Evolutionary conservation across 495 filamentous ascomycete species (phyloP), one percentile per base, ranked within the genome.

Genomic region (Penicillium desertorum): DNA sequence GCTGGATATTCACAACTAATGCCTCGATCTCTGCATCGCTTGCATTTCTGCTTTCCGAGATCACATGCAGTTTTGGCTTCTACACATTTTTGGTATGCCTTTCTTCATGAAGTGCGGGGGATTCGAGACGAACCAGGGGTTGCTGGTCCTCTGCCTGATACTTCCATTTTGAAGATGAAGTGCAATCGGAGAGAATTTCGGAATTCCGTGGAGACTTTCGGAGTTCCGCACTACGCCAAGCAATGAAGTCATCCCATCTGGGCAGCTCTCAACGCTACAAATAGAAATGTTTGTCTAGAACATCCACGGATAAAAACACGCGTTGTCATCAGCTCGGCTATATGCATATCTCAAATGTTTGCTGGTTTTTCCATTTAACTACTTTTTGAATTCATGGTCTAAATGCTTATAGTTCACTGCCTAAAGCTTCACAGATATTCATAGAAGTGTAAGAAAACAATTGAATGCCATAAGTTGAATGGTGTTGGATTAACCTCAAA

Each of bases 31-130:
- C 48, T 37, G 52, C 76, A 79, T 36, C 75, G 69, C 17, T 70
- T 62, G 56, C 75, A 79, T 42, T 25, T 58, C 8, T 75, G 76
- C 19, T 63, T 66, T 29, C 65, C 57, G 8, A 75, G 61, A 48
- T 69, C 62, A 47, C 76, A 79, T 39, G 67, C 65, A 17, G 70
- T 62, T 58, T 77, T 79, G 19, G 71, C 67, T 20, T 16, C 60
- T 9, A 67, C 68, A 58, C 76, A 79, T 34, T 54, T 64, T 29
- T 62, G 62, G 54, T 75, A 79, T 16, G 71, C 61, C 53, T 75
- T 78, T 54, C 73, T 68, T 25, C 36, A 19, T 1, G 47, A n/a
- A 20, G 19, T 50, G n/a, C 46, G 16, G 16, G 17, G 19, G 7
- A 14, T 3, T 16, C 19, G 19, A 37, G 47, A 25, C 6, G 14